Percentiles rank a stretch among this genome's conserved stretches.
phyloP scores from a whole-genome alignment of 2,329 filamentous ascomycete genomes.

The Sphaerulina vaccinii region DNA sequence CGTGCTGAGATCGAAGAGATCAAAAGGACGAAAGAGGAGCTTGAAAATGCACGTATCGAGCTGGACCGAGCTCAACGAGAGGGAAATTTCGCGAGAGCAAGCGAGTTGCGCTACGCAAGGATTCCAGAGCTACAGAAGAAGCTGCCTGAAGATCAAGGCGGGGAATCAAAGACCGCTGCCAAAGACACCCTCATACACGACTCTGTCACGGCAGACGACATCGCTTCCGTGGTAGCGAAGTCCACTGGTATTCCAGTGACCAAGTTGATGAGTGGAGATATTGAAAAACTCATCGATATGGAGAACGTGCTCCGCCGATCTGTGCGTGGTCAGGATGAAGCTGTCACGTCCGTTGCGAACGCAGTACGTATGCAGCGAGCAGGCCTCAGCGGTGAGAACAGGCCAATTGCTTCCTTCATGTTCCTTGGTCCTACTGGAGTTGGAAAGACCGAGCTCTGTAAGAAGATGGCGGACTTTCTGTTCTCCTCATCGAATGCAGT shows the following conservation, averaged over 20 bases:
- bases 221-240: slow-evolving; percentile 84
- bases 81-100: slow-evolving; percentile 86
- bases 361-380: slow-evolving; percentile 92
- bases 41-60: slow-evolving; percentile 81
- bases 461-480: slow-evolving; percentile 88
- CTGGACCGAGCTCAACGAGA: slow-evolving; percentile 83
- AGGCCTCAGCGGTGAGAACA: slow-evolving; percentile 85
- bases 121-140: slow-evolving; percentile 80
- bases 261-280: slow-evolving; percentile 88
- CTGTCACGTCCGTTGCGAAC: slow-evolving; percentile 84
- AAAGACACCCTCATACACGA: slow-evolving; percentile 75
- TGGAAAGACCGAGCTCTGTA: slow-evolving; percentile 95
- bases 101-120: slow-evolving; percentile 81
- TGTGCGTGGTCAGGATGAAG: slow-evolving; percentile 91
- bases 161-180: slow-evolving; percentile 39
- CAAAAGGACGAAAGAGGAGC: slow-evolving; percentile 82
- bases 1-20: slow-evolving; percentile 79
- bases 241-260: slow-evolving; percentile 90
- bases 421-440: slow-evolving; percentile 96
- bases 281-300: slow-evolving; percentile 94
- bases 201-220: slow-evolving; percentile 91
- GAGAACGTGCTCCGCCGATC: slow-evolving; percentile 81
- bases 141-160: slow-evolving; percentile 69
- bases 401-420: slow-evolving; percentile 92
- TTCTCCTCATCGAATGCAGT: slow-evolving; percentile 92